Evolutionary conservation across 2,329 filamentous ascomycete genomes (phyloP), one percentile per base, ranked within the genome.

Genomic region (Plectosphaerella sp.): DNA sequence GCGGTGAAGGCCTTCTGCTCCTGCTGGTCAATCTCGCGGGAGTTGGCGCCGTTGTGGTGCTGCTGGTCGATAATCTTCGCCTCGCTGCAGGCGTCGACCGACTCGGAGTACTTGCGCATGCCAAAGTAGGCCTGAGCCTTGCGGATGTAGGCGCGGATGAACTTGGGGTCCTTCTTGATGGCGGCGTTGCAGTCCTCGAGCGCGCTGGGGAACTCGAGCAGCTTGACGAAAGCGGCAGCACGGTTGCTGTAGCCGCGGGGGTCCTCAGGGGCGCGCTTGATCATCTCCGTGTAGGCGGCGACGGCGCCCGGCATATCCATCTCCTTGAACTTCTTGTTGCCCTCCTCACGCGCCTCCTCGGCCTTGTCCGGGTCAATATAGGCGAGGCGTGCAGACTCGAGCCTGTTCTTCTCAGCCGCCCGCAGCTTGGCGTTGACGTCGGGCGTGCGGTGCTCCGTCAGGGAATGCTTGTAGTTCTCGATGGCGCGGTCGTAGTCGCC

Each of bases 71-170:
- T 82, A 61, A 84, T 79, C 9, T 80, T 76, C 1, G 95, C 94
- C 67, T 91, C 89, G 39, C 83, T 83, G 74, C 92, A 96, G 8
- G 87, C 88, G 66, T 99, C 94, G 53, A 97, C 78, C 66, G 89
- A 95, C 70, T 92, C 93, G 71, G 87, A 96, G 79, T 96, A 97
- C 72, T 99, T 93, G 71, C 94, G 90, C 94, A 99, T 99, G 62
- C 91, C 91, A 61, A 94, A 91, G 71, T 93, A 90, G 42, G 91
- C 91, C 74, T 97, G 92, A 0, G 92, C 92, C 79, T 97, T 97
- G 68, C 94, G 88, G 62, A 99, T 88, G 72, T 97, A 97, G 8
- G 94, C 94, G 52, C 93, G 86, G 73, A 97, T 93, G 72, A 99
- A 99, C 66, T 87, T 88, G 53, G 88, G 81, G 64, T 99, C 94